Evolutionary conservation across 345 rosid species (phyloP), one percentile per base, ranked within the genome.

Genomic region (Populus deltoides): DNA sequence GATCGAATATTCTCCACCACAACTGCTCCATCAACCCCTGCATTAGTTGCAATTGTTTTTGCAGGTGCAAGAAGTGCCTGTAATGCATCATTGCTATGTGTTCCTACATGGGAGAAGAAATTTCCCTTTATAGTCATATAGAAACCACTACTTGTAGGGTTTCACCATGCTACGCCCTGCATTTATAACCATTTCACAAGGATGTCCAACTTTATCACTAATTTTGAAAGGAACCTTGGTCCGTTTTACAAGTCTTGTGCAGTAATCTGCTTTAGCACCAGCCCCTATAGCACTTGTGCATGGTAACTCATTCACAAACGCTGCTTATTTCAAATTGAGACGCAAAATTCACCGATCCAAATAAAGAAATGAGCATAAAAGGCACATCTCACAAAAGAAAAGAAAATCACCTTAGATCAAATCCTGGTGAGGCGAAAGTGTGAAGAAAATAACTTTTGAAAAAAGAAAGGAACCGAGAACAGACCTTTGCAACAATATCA

Each of bases 61-160:
- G 95, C 83, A 77, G 98, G 98, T 75, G 90, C 91, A 36, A 87
- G 81, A 73, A 93, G 92, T 39, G 98, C 95, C 97, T 94, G 88
- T 13, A 39, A 39, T 45, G 51, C 51, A 45, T 45, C 51, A 45
- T 1, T 13, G 51, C 6, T 13, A 45, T 12, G 51, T 45, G 51
- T 45, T 45, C 13, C 51, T 94, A 77, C 87, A 74, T 97, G 97
- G 70, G 75, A 24, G 59, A n/a, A 41, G 55, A 17, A 70, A n/a
- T 41, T 24, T 43, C 35, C 20, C 9, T 5, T 1, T 5, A 1
- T 33, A 25, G 16, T 70, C 20, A 24, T 70, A 43, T 65, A 65
- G 31, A 66, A 51, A 51, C 57, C 2, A 17, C 22, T 17, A 51
- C 57, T 16, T 17, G 57, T 17, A 16, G 7, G 57, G 57, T 51